Evolutionary conservation across 192 early-diverging fungal species (phyloP), one percentile per base, ranked within the genome.

Genomic region (Backusella psychrophila): DNA sequence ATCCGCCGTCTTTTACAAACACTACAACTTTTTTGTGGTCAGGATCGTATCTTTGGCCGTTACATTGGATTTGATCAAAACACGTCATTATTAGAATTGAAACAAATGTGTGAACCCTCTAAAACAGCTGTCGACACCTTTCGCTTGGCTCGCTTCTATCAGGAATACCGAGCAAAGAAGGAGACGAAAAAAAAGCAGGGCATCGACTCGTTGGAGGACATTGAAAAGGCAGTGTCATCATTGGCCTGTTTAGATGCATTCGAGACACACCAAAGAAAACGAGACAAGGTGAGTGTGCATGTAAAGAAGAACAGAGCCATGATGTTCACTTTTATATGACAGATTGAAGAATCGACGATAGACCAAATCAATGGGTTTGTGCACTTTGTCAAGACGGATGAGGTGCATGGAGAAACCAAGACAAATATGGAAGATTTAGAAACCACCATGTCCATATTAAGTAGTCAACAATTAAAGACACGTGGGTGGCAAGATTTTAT

Each of bases 1-100:
- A 44, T 78, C 9, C 65, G 77, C 21, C 72, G 74, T 44, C 31
- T 78, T n/a, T 38, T 78, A 17, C 66, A 74, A 35, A 74, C 72
- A 52, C 26, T 78, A n/a, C 72, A 78, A 34, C 65, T 71, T 6
- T 76, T 38, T 35, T 68, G 49, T 41, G 59, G 53, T 6, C 53
- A 76, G 5, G 26, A 56, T 35, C 38, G 19, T 36, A 42, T 76
- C 14, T 71, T 69, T 76, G 53, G 34, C 41, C 34, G 44, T 35
- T 69, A 38, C 11, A 41, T 52, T 21, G 69, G 69, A 71, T 63
- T 76, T 65, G 36, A 76, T 35, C 33, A 59, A 41, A 76, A 31
- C 53, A 70, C 52, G 34, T 53, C 68, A 56, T 36, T 69, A 4
- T 52, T 59, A 12, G 68, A 71, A 59, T 71, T 59, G 29, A 63